Evolutionary conservation across 2,329 filamentous ascomycete species (phyloP).

Genomic region (Penicillium oxalicum): DNA sequence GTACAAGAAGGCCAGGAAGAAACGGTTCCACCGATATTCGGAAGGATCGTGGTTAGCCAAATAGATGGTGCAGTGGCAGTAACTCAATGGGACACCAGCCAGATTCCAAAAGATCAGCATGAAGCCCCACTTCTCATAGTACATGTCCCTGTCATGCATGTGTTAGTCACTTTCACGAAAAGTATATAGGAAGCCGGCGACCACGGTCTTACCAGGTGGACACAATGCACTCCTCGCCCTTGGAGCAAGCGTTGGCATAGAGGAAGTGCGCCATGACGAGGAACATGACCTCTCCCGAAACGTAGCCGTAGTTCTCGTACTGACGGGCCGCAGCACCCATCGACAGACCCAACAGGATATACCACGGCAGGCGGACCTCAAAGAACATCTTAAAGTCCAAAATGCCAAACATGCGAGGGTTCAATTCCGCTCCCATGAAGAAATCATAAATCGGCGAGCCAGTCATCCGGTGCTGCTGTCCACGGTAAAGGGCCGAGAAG

Average conservation of each 20-base stretch:
- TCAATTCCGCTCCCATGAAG: conserved; percentile 84
- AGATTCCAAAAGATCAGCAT: conserved; percentile 99
- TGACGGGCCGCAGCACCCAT: conserved; percentile 73
- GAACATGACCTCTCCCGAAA: conserved; percentile 78
- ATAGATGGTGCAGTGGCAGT: conserved; percentile 90
- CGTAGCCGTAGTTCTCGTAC: conserved; percentile 77
- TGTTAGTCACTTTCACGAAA: conserved; percentile 8
- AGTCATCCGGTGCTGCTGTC: conserved; percentile 87
- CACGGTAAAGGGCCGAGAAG: conserved; percentile 72
- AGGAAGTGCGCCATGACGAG: conserved; percentile 84
- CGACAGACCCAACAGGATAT: conserved; percentile 74
- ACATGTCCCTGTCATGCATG: conserved; percentile 66
- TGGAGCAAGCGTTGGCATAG: conserved; percentile 86
- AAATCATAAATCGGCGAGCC: conserved; percentile 77
- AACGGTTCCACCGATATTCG: conserved; percentile 70
- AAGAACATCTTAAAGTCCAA: conserved; percentile 95
- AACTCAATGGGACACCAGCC: conserved; percentile 81
- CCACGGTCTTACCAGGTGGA: conserved; percentile 62
- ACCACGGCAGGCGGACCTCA: conserved; percentile 89
- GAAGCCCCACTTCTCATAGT: conserved; percentile 94
- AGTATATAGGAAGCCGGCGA: too few relatives aligned
- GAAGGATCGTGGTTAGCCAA: conserved; percentile 75
- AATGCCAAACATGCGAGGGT: conserved; percentile 76
- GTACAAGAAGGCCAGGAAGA: conserved; percentile 60
- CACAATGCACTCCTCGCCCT: conserved; percentile 85